Conservation (phyloP, 148 eudicot genomes). For the Heliamphora exappendiculata region DNA sequence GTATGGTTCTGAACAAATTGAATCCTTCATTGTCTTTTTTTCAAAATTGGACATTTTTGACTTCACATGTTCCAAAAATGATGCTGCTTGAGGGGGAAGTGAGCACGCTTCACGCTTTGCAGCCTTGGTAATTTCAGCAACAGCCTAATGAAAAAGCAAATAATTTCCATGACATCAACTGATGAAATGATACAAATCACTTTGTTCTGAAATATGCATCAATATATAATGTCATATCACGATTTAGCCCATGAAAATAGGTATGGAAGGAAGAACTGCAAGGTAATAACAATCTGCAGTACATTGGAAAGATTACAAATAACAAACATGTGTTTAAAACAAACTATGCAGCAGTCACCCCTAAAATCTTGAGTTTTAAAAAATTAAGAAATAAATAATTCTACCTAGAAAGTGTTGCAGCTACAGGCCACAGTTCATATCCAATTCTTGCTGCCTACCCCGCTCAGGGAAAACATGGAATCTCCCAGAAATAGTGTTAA, state of each 20-base stretch:
- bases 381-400: background rate
- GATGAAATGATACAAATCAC: background rate
- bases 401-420: background rate
- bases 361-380: background rate
- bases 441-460: background rate
- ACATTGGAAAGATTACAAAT: background rate
- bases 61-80: slow-evolving; percentile 35
- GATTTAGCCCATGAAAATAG: background rate
- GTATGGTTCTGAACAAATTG: slow-evolving; percentile 14
- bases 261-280: background rate
- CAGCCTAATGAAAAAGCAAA: slow-evolving; percentile 50
- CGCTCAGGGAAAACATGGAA: too few species aligned
- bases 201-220: background rate
- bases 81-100: slow-evolving; percentile 52
- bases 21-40: slow-evolving; percentile 23
- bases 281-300: background rate
- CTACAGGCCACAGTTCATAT: background rate
- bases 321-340: background rate
- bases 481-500: too few species aligned
- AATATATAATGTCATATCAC: background rate
- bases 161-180: background rate
- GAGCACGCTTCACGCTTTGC: slow-evolving; percentile 63
- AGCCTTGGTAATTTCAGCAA: slow-evolving; percentile 78
- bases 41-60: slow-evolving; percentile 32
- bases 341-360: background rate